phyloP scores from a whole-genome alignment of 1,284 basidiomycete species.

The Ganoderma resinaceum region DNA sequence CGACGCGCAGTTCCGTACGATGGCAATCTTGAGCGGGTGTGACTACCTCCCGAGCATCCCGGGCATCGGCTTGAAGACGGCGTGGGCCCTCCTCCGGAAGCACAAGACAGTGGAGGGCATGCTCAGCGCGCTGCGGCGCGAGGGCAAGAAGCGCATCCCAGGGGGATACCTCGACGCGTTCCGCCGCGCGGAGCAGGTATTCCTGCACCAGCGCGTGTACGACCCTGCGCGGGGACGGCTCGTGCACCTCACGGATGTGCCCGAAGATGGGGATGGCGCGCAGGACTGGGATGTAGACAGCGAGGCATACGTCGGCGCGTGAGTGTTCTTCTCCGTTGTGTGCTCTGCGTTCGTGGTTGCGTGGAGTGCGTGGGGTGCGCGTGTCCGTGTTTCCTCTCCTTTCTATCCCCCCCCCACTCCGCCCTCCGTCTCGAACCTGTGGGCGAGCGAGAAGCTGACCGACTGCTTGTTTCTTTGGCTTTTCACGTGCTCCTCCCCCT shows the following conservation, averaged over 20 bases:
- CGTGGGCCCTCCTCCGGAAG: slow-evolving; percentile 82
- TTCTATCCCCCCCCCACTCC: slow-evolving; percentile 8
- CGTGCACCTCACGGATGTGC: slow-evolving; percentile 71
- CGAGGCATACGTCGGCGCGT: slow-evolving; percentile 84
- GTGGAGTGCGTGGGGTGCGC: slow-evolving; percentile 6
- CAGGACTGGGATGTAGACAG: slow-evolving; percentile 59
- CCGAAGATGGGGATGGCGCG: slow-evolving; percentile 48
- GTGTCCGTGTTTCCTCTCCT: background rate
- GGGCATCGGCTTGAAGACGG: slow-evolving; percentile 96
- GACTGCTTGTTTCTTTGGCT: background rate
- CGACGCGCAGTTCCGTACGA: slow-evolving; percentile 88
- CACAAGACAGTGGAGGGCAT: slow-evolving; percentile 90
- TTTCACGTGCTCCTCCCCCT: slow-evolving; percentile 11
- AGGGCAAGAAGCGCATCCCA: slow-evolving; percentile 89
- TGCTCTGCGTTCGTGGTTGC: background rate
- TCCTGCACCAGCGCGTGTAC: slow-evolving; percentile 94
- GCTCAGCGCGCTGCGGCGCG: slow-evolving; percentile 80
- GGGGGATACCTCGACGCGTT: slow-evolving; percentile 78
- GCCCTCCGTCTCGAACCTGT: background rate
- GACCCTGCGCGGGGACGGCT: slow-evolving; percentile 74
- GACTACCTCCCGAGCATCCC: slow-evolving; percentile 96
- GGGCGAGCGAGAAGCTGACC: slow-evolving; percentile 15
- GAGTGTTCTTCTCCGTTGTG: slow-evolving; percentile 38
- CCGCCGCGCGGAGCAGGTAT: slow-evolving; percentile 88
- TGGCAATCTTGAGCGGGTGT: slow-evolving; percentile 97